A percentile compares a stretch with the other conserved stretches of the same genome.
Evolutionary conservation across 305 asterid species (phyloP).

Genomic region (Petunia hybrid): DNA sequence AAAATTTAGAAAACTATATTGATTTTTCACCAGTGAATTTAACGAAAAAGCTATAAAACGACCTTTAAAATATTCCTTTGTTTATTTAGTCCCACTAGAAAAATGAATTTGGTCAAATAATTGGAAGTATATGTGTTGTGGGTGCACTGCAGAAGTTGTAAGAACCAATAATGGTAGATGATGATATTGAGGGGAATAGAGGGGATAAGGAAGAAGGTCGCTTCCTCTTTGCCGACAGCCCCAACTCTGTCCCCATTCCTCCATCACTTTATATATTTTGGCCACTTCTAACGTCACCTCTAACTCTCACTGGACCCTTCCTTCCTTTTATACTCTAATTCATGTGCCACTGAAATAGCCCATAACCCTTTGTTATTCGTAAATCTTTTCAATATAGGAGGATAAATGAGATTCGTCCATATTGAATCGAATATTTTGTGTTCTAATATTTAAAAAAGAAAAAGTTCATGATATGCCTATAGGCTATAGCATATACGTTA

Average conservation of each 20-base stretch:
- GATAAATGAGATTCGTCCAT: too few relatives aligned
- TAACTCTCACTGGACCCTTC: not conserved
- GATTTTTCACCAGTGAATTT: too few relatives aligned
- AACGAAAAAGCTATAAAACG: too few relatives aligned
- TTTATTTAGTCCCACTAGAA: too few relatives aligned
- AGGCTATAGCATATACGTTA: too few relatives aligned
- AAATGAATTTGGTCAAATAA: too few relatives aligned
- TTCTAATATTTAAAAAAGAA: too few relatives aligned
- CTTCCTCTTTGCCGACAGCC: slow-evolving; percentile 77
- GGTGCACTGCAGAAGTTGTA: not conserved
- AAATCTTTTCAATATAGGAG: not conserved
- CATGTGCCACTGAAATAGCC: not conserved
- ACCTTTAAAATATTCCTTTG: too few relatives aligned
- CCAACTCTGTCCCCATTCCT: slow-evolving; percentile 44
- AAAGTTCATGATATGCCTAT: too few relatives aligned
- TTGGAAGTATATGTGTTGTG: too few relatives aligned
- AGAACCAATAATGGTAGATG: slow-evolving; percentile 1
- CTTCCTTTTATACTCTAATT: not conserved
- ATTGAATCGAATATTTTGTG: too few relatives aligned
- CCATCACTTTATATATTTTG: slow-evolving; percentile 29
- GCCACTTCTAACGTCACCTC: slow-evolving; percentile 32
- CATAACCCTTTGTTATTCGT: not conserved
- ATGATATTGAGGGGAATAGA: slow-evolving; percentile 20
- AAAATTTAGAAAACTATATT: too few relatives aligned
- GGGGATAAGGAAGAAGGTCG: slow-evolving; percentile 43